These are phyloP conservation scores for Neonectria hederae DNA, from an alignment of 2,329 filamentous ascomycete species.

Conservation along the genomic window DNA sequence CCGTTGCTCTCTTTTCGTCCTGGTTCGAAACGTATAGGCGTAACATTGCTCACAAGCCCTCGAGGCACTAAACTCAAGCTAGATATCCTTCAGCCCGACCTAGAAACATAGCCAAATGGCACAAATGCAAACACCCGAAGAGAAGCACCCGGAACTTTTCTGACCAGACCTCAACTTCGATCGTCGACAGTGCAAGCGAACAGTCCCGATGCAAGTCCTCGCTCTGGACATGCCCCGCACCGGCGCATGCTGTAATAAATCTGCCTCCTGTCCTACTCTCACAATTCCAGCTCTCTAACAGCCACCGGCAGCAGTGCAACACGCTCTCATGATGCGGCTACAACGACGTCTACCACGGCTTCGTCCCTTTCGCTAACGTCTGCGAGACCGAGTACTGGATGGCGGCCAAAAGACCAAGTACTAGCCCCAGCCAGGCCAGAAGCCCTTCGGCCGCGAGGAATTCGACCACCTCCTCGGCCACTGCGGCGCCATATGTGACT, in stretches of 20 bases:
- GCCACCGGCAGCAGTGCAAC: slow-evolving; percentile 7
- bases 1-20: no score
- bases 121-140: slow-evolving; percentile 10
- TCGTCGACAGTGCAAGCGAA: slow-evolving; percentile 7
- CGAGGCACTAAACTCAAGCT: no score
- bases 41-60: no score
- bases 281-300: background rate
- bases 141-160: slow-evolving; percentile 22
- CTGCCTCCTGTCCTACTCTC: no score
- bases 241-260: slow-evolving; percentile 18
- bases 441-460: slow-evolving; percentile 3
- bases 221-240: slow-evolving; percentile 14
- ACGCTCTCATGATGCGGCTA: slow-evolving; percentile 22
- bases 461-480: slow-evolving; percentile 29
- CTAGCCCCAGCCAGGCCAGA: background rate
- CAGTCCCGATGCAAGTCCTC: slow-evolving; percentile 20
- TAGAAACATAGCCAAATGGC: background rate
- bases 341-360: slow-evolving; percentile 24
- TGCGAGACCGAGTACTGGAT: slow-evolving; percentile 15
- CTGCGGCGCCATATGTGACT: slow-evolving; percentile 26
- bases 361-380: slow-evolving; percentile 20
- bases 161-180: slow-evolving; percentile 16
- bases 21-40: no score
- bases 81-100: no score
- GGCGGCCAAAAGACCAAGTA: slow-evolving; percentile 11